A percentile compares a stretch with the other conserved stretches of the same genome.
Evolutionary conservation across 768 basidiomycete genomes (phyloP).

Genomic region (Piloderma croceum): DNA sequence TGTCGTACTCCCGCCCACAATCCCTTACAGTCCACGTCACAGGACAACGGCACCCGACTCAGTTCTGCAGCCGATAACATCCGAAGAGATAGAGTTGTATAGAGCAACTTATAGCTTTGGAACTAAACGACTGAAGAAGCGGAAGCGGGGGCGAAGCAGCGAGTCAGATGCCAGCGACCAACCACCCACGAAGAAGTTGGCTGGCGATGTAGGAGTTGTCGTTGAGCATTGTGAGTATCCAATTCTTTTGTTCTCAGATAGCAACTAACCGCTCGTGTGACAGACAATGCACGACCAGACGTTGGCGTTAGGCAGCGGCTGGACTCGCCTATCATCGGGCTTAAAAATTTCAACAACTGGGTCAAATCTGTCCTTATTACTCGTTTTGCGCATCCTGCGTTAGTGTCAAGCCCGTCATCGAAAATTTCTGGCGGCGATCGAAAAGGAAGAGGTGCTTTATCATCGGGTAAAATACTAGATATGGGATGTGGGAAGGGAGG

Average conservation of each 20-base stretch:
- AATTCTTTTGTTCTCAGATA: constrained; percentile 8
- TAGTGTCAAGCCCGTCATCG: constrained; percentile 35
- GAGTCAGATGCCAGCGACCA: constrained; percentile 34
- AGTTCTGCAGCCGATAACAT: constrained; percentile 61
- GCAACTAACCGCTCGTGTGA: constrained; percentile 1
- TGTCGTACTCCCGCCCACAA: constrained; percentile 24
- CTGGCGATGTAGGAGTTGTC: constrained; percentile 68
- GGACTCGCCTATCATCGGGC: constrained; percentile 91
- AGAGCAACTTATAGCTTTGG: constrained; percentile 54
- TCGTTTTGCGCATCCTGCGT: constrained; percentile 74
- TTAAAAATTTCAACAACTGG: constrained; percentile 99
- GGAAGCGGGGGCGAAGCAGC: constrained; percentile 42
- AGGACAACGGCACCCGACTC: constrained; percentile 56
- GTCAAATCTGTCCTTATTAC: constrained; percentile 95
- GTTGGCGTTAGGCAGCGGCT: constrained; percentile 80
- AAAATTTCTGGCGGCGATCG: constrained; percentile 16
- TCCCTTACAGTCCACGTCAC: constrained; percentile 62
- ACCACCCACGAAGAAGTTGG: constrained; percentile 45
- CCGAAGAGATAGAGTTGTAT: constrained; percentile 55
- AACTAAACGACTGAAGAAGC: constrained; percentile 46
- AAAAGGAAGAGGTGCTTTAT: constrained; percentile 21
- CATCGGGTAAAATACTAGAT: constrained; percentile 79
- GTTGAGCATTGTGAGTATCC: constrained; percentile 68
- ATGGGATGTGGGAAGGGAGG: constrained; percentile 99
- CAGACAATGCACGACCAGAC: constrained; percentile 92